These are phyloP conservation scores for Scleroderma bovista DNA, from an alignment of 768 basidiomycete genomes.

Conservation along the genomic window DNA sequence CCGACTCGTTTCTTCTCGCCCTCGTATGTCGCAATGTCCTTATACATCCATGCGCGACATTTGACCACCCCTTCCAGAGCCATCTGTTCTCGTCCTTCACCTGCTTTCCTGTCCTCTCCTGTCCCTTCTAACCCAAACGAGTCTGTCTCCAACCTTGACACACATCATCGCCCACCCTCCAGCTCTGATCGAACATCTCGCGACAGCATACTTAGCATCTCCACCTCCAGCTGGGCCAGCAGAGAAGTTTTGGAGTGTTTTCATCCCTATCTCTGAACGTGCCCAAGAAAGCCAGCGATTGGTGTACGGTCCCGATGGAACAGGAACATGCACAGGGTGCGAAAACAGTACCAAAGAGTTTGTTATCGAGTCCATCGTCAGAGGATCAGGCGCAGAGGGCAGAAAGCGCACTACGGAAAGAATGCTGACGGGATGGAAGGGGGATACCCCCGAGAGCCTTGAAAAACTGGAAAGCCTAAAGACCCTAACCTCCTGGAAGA, in stretches of 20 bases:
- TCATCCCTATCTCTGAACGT: conserved; percentile 64
- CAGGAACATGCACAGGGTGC: conserved; percentile 35
- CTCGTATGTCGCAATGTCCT: conserved; percentile 36
- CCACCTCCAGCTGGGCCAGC: conserved; percentile 59
- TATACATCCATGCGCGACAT: neutral
- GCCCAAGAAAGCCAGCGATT: conserved; percentile 52
- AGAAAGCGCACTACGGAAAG: conserved; percentile 54
- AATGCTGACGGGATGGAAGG: conserved; percentile 59
- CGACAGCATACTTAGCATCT: conserved; percentile 62
- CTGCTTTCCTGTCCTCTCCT: conserved; percentile 44
- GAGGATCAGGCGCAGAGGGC: conserved; percentile 37
- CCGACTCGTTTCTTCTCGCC: conserved; percentile 37
- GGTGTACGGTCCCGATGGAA: conserved; percentile 51
- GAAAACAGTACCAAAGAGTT: conserved; percentile 41
- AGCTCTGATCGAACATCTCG: conserved; percentile 59
- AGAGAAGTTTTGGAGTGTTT: conserved; percentile 79
- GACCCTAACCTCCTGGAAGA: conserved; percentile 38
- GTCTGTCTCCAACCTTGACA: conserved; percentile 59
- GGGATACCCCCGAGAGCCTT: conserved; percentile 39
- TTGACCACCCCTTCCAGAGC: conserved; percentile 28
- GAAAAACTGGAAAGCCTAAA: conserved; percentile 48
- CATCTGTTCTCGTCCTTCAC: conserved; percentile 60
- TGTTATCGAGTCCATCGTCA: conserved; percentile 56
- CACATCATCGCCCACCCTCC: conserved; percentile 69
- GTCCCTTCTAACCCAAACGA: conserved; percentile 51